These are phyloP conservation scores for Priceomyces haplophilus DNA, from an alignment of 805 yeast genomes.

Conservation along the genomic window DNA sequence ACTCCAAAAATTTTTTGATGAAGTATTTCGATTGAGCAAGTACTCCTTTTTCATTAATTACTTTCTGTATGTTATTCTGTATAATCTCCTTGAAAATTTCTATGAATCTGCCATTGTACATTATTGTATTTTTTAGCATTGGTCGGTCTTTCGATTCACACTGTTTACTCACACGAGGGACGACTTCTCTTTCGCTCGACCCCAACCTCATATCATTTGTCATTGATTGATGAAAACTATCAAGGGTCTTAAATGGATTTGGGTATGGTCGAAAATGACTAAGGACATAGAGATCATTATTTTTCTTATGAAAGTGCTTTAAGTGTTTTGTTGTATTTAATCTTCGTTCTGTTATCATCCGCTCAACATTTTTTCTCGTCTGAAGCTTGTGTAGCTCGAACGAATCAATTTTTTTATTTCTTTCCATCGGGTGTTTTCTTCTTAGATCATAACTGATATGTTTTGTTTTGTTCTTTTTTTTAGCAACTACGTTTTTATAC, in stretches of 20 bases:
- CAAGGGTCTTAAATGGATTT: too few relatives aligned
- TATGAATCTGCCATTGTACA: not conserved
- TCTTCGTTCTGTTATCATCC: constrained; percentile 8
- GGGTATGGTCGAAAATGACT: too few relatives aligned
- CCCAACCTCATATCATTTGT: too few relatives aligned
- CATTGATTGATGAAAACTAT: too few relatives aligned
- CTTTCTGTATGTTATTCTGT: not conserved
- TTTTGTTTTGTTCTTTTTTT: not conserved
- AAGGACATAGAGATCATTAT: too few relatives aligned
- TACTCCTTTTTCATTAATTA: not conserved
- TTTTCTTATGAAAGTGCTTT: too few relatives aligned
- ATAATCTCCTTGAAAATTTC: not conserved
- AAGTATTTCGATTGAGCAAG: not conserved
- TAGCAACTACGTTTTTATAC: not conserved
- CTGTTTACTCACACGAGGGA: not conserved
- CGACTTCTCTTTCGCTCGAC: too few relatives aligned
- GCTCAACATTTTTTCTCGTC: constrained; percentile 7
- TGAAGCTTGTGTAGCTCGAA: constrained; percentile 8
- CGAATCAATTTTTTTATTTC: constrained; percentile 6
- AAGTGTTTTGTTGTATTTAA: constrained; percentile 1
- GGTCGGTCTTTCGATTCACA: not conserved
- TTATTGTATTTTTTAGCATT: not conserved
- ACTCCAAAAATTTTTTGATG: constrained; percentile 4
- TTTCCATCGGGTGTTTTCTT: not conserved
- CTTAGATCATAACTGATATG: not conserved